Percentiles rank a stretch among this genome's conserved stretches.
These are phyloP conservation scores for Cordyceps militaris DNA, from an alignment of 2,329 filamentous ascomycete species.

Conservation along the genomic window DNA sequence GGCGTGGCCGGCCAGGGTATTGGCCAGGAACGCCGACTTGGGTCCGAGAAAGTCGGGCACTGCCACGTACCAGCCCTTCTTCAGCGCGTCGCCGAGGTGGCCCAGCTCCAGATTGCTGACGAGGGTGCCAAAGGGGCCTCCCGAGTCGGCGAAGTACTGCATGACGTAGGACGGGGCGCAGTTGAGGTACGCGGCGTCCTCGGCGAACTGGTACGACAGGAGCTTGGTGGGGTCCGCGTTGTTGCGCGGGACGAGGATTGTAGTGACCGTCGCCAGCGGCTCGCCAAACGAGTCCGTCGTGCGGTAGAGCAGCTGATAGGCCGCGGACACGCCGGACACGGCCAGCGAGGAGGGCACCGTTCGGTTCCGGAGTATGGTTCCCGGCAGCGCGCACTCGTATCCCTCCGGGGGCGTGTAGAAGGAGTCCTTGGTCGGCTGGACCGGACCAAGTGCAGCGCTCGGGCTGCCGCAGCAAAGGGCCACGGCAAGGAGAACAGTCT, in stretches of 20 bases:
- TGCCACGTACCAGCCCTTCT: not conserved
- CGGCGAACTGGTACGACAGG: conserved; percentile 32
- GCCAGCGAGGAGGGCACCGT: too few relatives aligned
- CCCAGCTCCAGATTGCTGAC: not conserved
- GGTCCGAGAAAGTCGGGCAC: conserved; percentile 15
- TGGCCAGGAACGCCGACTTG: not conserved
- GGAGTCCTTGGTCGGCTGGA: too few relatives aligned
- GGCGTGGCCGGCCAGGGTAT: not conserved
- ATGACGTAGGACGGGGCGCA: conserved; percentile 5
- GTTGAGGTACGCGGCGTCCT: conserved; percentile 30
- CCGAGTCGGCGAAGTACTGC: not conserved
- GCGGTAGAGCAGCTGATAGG: conserved; percentile 28
- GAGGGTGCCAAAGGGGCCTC: conserved; percentile 31
- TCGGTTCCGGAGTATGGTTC: not conserved
- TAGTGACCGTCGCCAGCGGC: conserved; percentile 25
- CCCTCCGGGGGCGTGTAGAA: not conserved
- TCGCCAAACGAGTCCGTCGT: conserved; percentile 25
- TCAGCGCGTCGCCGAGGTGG: not conserved
- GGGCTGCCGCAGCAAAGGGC: too few relatives aligned
- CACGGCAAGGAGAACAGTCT: too few relatives aligned
- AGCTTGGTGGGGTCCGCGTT: conserved; percentile 17
- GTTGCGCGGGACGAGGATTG: conserved; percentile 26
- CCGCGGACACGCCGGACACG: not conserved
- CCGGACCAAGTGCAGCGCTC: too few relatives aligned
- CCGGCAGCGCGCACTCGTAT: not conserved